These are phyloP conservation scores for Candida sonorensis DNA, from an alignment of 805 yeast genomes.

Conservation along the genomic window DNA sequence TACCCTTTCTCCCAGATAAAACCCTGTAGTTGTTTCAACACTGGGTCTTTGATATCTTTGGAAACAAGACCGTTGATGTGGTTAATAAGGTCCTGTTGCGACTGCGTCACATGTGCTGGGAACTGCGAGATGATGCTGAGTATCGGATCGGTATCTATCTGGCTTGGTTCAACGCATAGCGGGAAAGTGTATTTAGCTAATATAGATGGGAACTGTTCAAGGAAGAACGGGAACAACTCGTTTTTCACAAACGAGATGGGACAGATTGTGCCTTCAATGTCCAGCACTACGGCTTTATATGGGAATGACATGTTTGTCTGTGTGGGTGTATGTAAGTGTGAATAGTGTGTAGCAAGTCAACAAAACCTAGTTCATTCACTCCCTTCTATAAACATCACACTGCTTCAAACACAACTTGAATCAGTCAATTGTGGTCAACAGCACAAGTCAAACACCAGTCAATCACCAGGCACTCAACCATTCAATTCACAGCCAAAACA, in stretches of 20 bases:
- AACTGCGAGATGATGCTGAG: conserved; percentile 35
- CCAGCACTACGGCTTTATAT: conserved; percentile 40
- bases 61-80: conserved; percentile 55
- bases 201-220: conserved; percentile 38
- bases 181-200: conserved; percentile 30
- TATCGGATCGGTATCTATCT: conserved; percentile 17
- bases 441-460: too few relatives aligned
- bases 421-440: too few relatives aligned
- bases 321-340: too few relatives aligned
- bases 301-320: background rate
- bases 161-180: conserved; percentile 11
- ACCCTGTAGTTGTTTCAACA: conserved; percentile 76
- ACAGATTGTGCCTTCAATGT: conserved; percentile 91
- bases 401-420: background rate
- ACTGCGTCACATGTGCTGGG: conserved; percentile 29
- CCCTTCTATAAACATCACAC: background rate
- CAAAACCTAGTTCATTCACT: too few relatives aligned
- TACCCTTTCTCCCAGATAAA: conserved; percentile 78
- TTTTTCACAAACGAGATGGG: conserved; percentile 87
- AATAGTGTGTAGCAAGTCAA: too few relatives aligned
- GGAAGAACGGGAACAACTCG: conserved; percentile 68
- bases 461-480: too few relatives aligned
- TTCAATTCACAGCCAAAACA: too few relatives aligned
- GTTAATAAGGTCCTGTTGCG: conserved; percentile 28
- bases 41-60: conserved; percentile 70